phyloP scores from a whole-genome alignment of 306 rosid species.

The Prosopis cineraria region DNA sequence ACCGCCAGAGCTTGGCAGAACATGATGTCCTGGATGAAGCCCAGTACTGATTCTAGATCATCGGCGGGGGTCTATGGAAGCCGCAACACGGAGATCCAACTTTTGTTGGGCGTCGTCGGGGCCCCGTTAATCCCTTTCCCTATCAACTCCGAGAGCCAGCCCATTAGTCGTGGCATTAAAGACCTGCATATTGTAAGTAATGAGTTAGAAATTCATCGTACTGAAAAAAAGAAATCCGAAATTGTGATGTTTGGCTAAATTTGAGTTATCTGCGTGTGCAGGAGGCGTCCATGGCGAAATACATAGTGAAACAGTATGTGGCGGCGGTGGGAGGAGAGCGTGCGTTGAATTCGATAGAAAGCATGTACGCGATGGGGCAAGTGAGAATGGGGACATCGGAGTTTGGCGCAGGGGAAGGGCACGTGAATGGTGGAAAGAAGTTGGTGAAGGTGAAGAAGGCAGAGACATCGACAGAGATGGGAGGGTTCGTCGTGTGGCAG shows the following conservation, averaged over 20 bases:
- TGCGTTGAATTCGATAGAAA: conserved; percentile 59
- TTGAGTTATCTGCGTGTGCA: conserved; percentile 17
- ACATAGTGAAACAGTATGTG: conserved; percentile 83
- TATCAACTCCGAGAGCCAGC: conserved; percentile 46
- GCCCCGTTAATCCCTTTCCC: conserved; percentile 86
- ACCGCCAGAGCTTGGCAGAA: conserved; percentile 60
- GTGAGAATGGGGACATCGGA: conserved; percentile 83
- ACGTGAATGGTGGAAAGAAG: conserved; percentile 38
- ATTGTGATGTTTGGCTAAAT: not conserved
- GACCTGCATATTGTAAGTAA: conserved; percentile 67
- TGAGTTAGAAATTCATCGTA: not conserved
- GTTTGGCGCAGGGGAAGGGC: conserved; percentile 57
- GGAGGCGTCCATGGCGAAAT: conserved; percentile 90
- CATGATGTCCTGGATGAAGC: conserved; percentile 84
- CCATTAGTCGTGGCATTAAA: conserved; percentile 53
- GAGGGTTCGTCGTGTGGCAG: conserved; percentile 98
- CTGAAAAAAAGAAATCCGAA: not conserved
- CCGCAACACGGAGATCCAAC: conserved; percentile 65
- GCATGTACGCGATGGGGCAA: conserved; percentile 96
- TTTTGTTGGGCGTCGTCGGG: conserved; percentile 79
- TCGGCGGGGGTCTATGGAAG: conserved; percentile 50
- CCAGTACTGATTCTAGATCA: conserved; percentile 49
- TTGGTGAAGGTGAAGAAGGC: conserved; percentile 50
- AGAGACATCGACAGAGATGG: conserved; percentile 61
- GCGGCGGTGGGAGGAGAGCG: conserved; percentile 94